Evolutionary conservation across 139 green algal genomes (phyloP), one percentile per base, ranked within the genome.

Genomic region (Haematococcus lacustris): DNA sequence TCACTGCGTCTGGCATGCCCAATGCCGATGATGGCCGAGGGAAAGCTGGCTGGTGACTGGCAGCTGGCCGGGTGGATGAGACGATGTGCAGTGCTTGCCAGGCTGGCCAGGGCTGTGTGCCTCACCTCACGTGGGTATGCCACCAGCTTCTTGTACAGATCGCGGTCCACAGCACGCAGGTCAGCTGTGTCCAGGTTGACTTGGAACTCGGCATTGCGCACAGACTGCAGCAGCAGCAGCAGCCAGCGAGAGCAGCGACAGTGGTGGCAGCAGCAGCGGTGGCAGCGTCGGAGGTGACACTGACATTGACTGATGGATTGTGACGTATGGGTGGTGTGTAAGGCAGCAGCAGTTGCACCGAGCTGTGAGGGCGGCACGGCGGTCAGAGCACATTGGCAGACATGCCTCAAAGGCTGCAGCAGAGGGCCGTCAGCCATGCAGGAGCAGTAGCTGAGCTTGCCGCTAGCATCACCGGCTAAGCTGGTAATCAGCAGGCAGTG

Each of bases 141-240:
- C 1, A 97, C 70, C n/a, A 96, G 83, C 66, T 88, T 78, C 47
- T 72, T 76, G 83, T 97, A 97, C 67, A 97, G 89, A 59, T 82
- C 70, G 0, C 40, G 32, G 68, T 96, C 88, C 73, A 82, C 89
- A 0, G 66, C 41, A 39, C 82, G 70, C 40, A 98, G 68, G 85
- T 98, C 81, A 7, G 41, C 43, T 35, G 88, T 91, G 83, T 98
- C 93, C 32, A 98, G 51, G 80, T 96, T 96, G 68, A 97, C 75
- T 3, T 77, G 71, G 28, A 71, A 66, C 37, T 88, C 79, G 25
- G 69, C 73, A 5, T 86, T 66, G 1, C 53, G 23, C 37, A 70
- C 37, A 2, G 64, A 23, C 64, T 70, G 64, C 37, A 30, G 3
- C 7, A 33, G 21, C 17, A 13, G 21, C 13, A 57, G 13, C 47